Percentiles rank a stretch among this genome's conserved stretches.
These are phyloP conservation scores for Linnemannia zychae DNA, from an alignment of 192 early-diverging fungal genomes.

Conservation along the genomic window DNA sequence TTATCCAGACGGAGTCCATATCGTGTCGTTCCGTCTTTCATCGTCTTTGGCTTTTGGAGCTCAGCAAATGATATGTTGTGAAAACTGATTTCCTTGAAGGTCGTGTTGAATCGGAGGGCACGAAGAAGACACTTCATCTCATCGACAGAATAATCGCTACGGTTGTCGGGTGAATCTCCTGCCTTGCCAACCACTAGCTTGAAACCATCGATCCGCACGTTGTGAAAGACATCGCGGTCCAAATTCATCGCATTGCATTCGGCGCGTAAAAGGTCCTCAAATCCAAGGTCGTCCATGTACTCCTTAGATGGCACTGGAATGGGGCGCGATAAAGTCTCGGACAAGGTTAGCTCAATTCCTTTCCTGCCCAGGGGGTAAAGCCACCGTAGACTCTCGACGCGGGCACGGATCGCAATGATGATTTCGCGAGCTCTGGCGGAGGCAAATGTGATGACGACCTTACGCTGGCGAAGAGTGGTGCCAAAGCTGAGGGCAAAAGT, in stretches of 20 bases:
- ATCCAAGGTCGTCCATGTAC: slow-evolving; percentile 39
- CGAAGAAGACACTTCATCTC: slow-evolving; percentile 55
- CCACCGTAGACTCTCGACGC: slow-evolving; percentile 53
- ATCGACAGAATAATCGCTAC: slow-evolving; percentile 43
- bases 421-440: slow-evolving; percentile 51
- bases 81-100: slow-evolving; percentile 52
- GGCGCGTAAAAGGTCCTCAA: slow-evolving; percentile 50
- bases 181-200: slow-evolving; percentile 20
- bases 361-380: slow-evolving; percentile 45
- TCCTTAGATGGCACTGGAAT: slow-evolving; percentile 52
- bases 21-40: slow-evolving; percentile 46
- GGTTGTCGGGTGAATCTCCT: slow-evolving; percentile 6
- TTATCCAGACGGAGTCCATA: slow-evolving; percentile 53
- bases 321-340: slow-evolving; percentile 25
- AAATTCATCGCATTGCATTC: slow-evolving; percentile 51
- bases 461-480: slow-evolving; percentile 45
- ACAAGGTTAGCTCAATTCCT: slow-evolving; percentile 43
- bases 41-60: slow-evolving; percentile 36
- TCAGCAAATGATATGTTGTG: slow-evolving; percentile 42
- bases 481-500: slow-evolving; percentile 45
- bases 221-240: slow-evolving; percentile 35
- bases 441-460: slow-evolving; percentile 46
- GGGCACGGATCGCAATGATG: slow-evolving; percentile 47
- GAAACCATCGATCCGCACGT: slow-evolving; percentile 36
- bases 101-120: slow-evolving; percentile 54